Base-by-base conservation (phyloP, 2,329 filamentous ascomycete species). In the Arthrobotrys sinensis region DNA sequence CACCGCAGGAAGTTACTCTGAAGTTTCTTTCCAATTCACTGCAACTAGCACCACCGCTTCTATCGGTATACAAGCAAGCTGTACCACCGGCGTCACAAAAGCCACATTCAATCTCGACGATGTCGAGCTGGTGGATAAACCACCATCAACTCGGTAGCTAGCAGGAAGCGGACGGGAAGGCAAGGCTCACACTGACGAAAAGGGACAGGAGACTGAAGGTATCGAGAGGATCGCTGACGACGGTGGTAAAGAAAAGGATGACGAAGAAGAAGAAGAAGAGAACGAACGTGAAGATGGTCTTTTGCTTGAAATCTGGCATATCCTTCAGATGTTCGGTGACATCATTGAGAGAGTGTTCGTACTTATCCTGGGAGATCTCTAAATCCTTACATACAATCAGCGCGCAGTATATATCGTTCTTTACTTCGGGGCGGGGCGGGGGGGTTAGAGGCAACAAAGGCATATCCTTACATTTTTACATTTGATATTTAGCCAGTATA, bases 331-430 rank as follows among this genome's bases (percentile, higher is more conserved):
- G 40, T 36, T 77, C 14, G 66, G 73, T 8, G 73, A 77, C 53
- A 46, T 71, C 34, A n/a, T 77, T 4, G 73, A 77, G 52, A 62
- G 60, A n/a, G 28, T 77, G 2, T 77, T 77, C 32, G 53, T 71
- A 1, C 66, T 77, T 10, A 38, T 77, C 36, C 10, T 71, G n/a
- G 73, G 66, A 12, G 66, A 77, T 36, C 45, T 69, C 2, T 69
- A 12, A 48, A 34, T 32, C 14, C 12, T 32, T 38, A 38, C 12
- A 38, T 14, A 38, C 36, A 8, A 38, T 6, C 36, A 38, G 12
- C 36, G 8, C 8, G 36, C 24, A 28, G 4, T 4, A 28, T 28
- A 28, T 28, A 4, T 10, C 36, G 36, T 12, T 38, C 36, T 38
- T 38, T 38, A 12, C 36, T 38, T 38, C 6, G 36, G 36, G n/a